phyloP scores from a whole-genome alignment of 305 asterid species.

The Galium porrigens region DNA sequence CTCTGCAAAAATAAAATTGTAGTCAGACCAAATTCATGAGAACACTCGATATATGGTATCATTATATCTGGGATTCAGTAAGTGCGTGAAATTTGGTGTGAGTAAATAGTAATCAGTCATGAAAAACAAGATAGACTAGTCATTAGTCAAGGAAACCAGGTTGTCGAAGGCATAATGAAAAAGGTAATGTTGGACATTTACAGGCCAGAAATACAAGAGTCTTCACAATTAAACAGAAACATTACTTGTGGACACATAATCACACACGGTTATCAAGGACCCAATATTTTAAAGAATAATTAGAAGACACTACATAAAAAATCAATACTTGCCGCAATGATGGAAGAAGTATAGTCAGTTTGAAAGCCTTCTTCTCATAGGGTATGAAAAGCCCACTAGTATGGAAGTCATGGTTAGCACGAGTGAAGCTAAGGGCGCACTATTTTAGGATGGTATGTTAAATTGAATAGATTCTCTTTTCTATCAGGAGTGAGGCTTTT shows the following conservation, averaged over 20 bases:
- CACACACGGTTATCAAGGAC: neutral
- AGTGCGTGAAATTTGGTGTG: neutral
- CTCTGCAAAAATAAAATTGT: conserved; percentile 32
- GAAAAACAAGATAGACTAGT: neutral
- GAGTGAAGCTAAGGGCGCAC: no score
- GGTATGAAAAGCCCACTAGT: no score
- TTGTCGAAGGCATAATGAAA: conserved; percentile 1
- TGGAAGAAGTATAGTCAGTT: no score
- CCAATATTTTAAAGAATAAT: neutral
- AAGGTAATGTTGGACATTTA: neutral
- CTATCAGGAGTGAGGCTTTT: no score
- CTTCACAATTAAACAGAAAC: neutral
- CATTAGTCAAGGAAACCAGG: neutral
- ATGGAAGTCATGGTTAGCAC: no score
- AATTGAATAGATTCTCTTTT: no score
- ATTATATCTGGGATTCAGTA: neutral
- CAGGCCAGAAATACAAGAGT: neutral
- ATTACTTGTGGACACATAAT: neutral
- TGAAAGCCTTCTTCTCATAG: no score
- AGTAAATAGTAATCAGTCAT: neutral
- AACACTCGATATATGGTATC: neutral
- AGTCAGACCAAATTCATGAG: neutral
- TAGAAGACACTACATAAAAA: no score
- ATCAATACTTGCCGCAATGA: no score
- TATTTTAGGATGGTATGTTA: no score